phyloP scores from a whole-genome alignment of 2,329 filamentous ascomycete species.

The Colletotrichum tofieldiae region DNA sequence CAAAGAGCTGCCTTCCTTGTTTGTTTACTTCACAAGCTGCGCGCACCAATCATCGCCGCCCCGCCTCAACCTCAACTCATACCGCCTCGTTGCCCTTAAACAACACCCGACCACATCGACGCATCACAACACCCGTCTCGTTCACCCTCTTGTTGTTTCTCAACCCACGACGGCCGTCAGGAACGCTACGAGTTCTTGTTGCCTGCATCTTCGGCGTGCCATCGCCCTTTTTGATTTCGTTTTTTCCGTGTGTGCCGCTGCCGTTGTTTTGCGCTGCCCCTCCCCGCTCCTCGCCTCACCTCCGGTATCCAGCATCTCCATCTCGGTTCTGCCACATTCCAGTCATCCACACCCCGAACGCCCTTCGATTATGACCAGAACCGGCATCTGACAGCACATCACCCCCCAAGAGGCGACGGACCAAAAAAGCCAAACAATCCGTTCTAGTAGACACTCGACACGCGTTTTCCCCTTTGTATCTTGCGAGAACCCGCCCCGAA shows the following conservation, averaged over 20 bases:
- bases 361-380: conserved; percentile 30
- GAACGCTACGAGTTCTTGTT: conserved; percentile 39
- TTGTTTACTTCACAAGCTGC: conserved; percentile 43
- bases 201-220: conserved; percentile 34
- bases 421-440: conserved; percentile 31
- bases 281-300: not conserved
- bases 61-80: conserved; percentile 40
- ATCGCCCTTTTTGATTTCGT: conserved; percentile 32
- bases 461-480: conserved; percentile 38
- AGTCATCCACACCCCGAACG: conserved; percentile 10
- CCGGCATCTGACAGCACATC: conserved; percentile 27
- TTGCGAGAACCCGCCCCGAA: conserved; percentile 20
- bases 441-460: conserved; percentile 37
- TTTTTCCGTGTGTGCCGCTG: conserved; percentile 31
- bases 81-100: conserved; percentile 43
- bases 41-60: conserved; percentile 44
- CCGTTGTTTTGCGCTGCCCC: conserved; percentile 35
- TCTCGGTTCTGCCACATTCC: conserved; percentile 36
- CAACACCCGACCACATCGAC: conserved; percentile 43
- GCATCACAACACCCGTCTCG: conserved; percentile 23
- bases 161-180: conserved; percentile 41
- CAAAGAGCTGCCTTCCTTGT: conserved; percentile 44
- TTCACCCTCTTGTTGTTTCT: conserved; percentile 37
- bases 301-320: conserved; percentile 15
- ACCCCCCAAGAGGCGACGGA: conserved; percentile 16